Evolutionary conservation across 345 rosid genomes (phyloP), one percentile per base, ranked within the genome.

Genomic region (Bruguiera sexangula): DNA sequence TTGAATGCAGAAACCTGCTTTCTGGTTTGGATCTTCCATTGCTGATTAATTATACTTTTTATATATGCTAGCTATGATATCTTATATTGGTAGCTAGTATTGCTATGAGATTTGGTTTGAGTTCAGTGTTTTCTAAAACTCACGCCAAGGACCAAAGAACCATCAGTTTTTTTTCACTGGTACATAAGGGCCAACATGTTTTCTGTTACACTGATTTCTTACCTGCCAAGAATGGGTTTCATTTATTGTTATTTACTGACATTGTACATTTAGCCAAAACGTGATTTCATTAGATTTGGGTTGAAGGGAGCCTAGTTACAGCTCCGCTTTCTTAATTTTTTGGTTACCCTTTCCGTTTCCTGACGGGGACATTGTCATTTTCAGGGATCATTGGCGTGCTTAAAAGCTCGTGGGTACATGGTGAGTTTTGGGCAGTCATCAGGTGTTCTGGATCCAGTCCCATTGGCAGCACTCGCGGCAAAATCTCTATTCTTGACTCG

Each of bases 371-470:
- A 39, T 26, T 27, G 3, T 63, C 6, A 7, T 56, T 11, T 82
- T 20, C 73, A 95, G 96, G 96, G 99, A 59, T 95, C 97, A 9
- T 62, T 92, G 82, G 93, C 78, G 2, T 88, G 96, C 85, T 81
- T 92, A 67, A 92, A 86, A 83, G 65, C 61, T 57, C 84, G 91
- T 3, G 96, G 99, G 27, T 85, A 84, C 82, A 84, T 90, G 96
- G 96, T 95, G 81, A 82, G 87, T 69, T 92, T 85, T 55, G 96
- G 99, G 63, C 93, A 88, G 78, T 92, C 97, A 48, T 95, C 99
- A 0, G 97, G 99, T 30, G 13, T 71, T 15, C 89, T 85, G 8
- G 96, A 95, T 71, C 94, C 97, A 7, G 65, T 90, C 75, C 89
- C 94, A 34, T 60, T 92, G 65, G 79, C 96, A 27, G 92, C 89